Base-by-base conservation (phyloP, 805 yeast genomes). In the Candida sanyiensis region DNA sequence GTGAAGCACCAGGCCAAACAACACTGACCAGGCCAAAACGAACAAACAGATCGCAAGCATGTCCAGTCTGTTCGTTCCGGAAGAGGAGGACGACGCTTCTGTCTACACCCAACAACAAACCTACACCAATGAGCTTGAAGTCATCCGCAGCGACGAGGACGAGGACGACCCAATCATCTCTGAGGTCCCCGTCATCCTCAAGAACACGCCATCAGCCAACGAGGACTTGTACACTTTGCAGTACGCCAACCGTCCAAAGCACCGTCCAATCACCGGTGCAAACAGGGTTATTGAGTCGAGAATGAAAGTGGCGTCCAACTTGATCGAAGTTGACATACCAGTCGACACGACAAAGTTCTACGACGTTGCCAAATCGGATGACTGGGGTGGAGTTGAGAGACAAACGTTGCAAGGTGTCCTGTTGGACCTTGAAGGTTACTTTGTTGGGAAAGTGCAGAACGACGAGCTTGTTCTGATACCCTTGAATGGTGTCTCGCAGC, bases 291-390 rank as follows among this genome's bases (percentile, higher is more conserved):
- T 13, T 66, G 44, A 45, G 19, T 39, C 79, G 0, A 60, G 81
- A 29, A 57, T 83, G 43, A 90, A 88, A 52, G 73, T 73, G 1
- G 63, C 70, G 20, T 69, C 86, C 1, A 73, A 77, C 2, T 67
- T 78, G 10, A 62, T 93, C 44, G 95, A 86, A 56, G 71, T 89
- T 26, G 85, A 82, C 44, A 64, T 84, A 6, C 95, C 96, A 11
- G 61, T 86, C 36, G 82, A 82, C 38, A 82, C 85, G 0, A 51
- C 64, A 6, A 70, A 70, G 31, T 87, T 83, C 51, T 85, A 77
- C 53, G 90, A 88, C 55, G 69, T 63, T 29, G 62, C 69, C 10
- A 80, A 79, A 50, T 69, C 81, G 6, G 77, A 69, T 18, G 71
- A 73, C 38, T 83, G 95, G 89, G 68, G 73, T 7, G 65, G 71